These are phyloP conservation scores for Fraxinus baroniana DNA, from an alignment of 305 asterid genomes.

Conservation along the genomic window DNA sequence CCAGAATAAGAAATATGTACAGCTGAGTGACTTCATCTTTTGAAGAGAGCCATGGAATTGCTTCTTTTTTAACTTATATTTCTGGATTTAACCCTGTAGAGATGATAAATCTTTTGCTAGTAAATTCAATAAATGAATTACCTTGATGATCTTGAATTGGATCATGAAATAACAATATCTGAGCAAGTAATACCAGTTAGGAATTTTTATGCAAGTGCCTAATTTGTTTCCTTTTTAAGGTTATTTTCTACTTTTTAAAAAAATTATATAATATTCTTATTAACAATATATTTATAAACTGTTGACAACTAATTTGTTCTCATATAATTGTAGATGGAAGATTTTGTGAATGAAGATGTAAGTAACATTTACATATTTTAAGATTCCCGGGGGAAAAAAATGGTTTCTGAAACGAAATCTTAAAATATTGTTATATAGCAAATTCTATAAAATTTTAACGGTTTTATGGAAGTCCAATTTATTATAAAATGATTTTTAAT, in stretches of 20 bases:
- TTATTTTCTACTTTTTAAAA: too few species aligned
- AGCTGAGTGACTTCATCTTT: slow-evolving; percentile 71
- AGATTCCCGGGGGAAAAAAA: too few species aligned
- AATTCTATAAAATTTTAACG: not conserved
- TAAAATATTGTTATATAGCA: not conserved
- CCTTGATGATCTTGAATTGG: not conserved
- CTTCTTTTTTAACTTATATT: not conserved
- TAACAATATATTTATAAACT: not conserved
- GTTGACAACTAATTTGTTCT: not conserved
- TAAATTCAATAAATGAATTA: not conserved
- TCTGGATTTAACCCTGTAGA: not conserved
- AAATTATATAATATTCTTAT: too few species aligned
- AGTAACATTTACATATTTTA: too few species aligned
- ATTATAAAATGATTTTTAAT: too few species aligned
- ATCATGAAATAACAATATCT: not conserved
- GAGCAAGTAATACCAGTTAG: not conserved
- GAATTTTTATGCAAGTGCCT: not conserved
- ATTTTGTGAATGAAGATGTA: too few species aligned
- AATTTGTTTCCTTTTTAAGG: not conserved
- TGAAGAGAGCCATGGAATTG: slow-evolving; percentile 31
- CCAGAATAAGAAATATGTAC: slow-evolving; percentile 29
- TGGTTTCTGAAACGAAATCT: not conserved
- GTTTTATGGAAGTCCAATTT: not conserved
- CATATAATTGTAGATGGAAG: too few species aligned
- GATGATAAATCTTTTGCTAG: not conserved